Evolutionary conservation across 164 flowering plant species (phyloP).

Genomic region (Vitis rupestris): DNA sequence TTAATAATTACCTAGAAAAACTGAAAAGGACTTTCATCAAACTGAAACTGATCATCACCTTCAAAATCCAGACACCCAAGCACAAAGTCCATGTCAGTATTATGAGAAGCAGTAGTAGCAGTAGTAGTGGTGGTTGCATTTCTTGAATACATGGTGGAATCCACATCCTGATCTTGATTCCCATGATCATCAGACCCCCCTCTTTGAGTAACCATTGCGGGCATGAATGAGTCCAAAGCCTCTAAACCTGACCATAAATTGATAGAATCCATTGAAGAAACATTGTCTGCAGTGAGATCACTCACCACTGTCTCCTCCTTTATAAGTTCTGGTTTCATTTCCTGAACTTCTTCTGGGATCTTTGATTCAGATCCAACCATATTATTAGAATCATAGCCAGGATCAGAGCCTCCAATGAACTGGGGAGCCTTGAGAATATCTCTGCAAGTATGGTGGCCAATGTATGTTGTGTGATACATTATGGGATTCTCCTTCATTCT

Average conservation of each 20-base stretch:
- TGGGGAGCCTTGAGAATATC: constrained; percentile 16
- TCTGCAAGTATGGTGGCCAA: constrained; percentile 61
- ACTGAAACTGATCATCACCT: constrained; percentile 11
- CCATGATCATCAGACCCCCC: background rate
- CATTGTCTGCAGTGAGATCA: constrained; percentile 1
- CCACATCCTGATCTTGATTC: background rate
- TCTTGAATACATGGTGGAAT: constrained; percentile 1
- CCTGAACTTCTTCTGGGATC: background rate
- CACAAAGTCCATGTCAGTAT: constrained; percentile 24
- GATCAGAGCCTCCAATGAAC: constrained; percentile 18
- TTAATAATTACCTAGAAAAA: background rate
- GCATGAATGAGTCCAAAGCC: constrained; percentile 7
- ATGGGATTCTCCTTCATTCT: constrained; percentile 35
- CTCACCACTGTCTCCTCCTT: constrained; percentile 10
- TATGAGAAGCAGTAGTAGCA: constrained; percentile 8
- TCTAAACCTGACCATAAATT: constrained; percentile 17
- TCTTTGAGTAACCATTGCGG: constrained; percentile 1
- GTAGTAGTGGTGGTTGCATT: background rate
- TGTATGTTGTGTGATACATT: constrained; percentile 43
- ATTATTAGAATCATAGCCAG: constrained; percentile 2
- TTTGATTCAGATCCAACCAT: background rate
- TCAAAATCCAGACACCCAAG: constrained; percentile 15
- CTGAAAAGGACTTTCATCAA: constrained; percentile 11
- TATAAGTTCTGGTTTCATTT: constrained; percentile 1
- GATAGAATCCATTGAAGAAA: constrained; percentile 2